Evolutionary conservation across 208 protist species (phyloP).

Genomic region (Blechomonas ayalai): DNA sequence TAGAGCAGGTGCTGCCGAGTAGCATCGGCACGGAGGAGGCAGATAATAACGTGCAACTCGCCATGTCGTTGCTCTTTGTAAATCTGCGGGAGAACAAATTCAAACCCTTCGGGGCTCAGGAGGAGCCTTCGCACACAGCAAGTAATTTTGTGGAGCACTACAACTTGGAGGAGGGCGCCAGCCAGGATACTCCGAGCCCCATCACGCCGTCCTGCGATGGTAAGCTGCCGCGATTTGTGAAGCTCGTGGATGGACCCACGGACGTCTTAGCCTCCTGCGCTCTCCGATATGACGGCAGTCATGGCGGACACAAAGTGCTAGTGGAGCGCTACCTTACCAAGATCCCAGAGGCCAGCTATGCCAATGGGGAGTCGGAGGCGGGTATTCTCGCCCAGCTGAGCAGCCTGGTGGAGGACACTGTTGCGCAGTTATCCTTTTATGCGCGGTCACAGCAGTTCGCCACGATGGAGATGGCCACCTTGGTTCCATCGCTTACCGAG

Average conservation of each 20-base stretch:
- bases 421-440: constrained; percentile 50
- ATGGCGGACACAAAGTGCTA: constrained; percentile 11
- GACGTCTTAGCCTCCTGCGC: constrained; percentile 84
- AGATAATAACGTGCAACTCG: constrained; percentile 16
- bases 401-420: constrained; percentile 36
- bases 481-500: constrained; percentile 10
- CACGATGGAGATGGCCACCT: constrained; percentile 2
- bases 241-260: constrained; percentile 67
- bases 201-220: neutral
- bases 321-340: constrained; percentile 65
- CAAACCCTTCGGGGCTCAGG: constrained; percentile 70
- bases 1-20: constrained; percentile 10
- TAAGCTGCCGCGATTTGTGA: constrained; percentile 80
- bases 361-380: constrained; percentile 56
- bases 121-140: constrained; percentile 28
- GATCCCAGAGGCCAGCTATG: constrained; percentile 60
- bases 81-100: constrained; percentile 82
- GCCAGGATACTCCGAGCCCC: neutral
- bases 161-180: constrained; percentile 33
- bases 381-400: constrained; percentile 41
- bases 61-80: constrained; percentile 54
- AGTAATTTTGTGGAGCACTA: constrained; percentile 87
- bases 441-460: constrained; percentile 11
- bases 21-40: neutral
- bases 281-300: constrained; percentile 21